Base-by-base conservation (phyloP, 148 eudicot genomes). In the Chenopodium berlandieri region DNA sequence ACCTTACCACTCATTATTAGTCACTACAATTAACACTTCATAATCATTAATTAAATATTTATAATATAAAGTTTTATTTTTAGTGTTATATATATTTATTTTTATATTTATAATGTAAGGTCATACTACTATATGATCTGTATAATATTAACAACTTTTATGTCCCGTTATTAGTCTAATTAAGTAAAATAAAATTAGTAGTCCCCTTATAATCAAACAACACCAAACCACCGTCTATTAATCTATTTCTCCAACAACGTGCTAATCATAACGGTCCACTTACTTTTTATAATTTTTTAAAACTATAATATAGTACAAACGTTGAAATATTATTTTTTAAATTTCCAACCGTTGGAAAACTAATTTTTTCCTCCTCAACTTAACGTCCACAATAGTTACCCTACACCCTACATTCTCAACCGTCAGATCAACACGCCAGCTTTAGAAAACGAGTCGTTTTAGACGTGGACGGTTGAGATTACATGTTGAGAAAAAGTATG, bases 241-340 rank as follows among this genome's bases (percentile, higher is more conserved):
- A 65, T 73, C 62, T 72, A 81, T 46, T 48, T 52, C 4, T 14
- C 40, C 34, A 81, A 67, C 76, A 85, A 85, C 84, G 82, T 85
- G 84, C 73, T 78, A 82, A 82, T 85, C 84, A 78, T 75, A 82
- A 85, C 87, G 87, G 87, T 85, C 63, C 82, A 64, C 76, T 64
- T 34, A 2, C 54, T 71, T 82, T 52, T 52, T 56, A 16, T 56
- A n/a, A 27, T 17, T 12, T 50, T 63, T 72, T 7, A 13, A 32
- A 22, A 1, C 9, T 52, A 10, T 52, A 5, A 5, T 34, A 46
- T 44, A 19, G 30, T 72, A 72, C 72, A 30, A 68, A 68, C n/a
- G 9, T 68, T 68, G 7, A 4, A 68, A 68, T 69, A 4, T 22
- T 44, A 37, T 63, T 56, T 62, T 40, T 46, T 4, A 70, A 56